Evolutionary conservation across 805 yeast genomes (phyloP), one percentile per base, ranked within the genome.

Genomic region (Kodamaea kakaduensis): DNA sequence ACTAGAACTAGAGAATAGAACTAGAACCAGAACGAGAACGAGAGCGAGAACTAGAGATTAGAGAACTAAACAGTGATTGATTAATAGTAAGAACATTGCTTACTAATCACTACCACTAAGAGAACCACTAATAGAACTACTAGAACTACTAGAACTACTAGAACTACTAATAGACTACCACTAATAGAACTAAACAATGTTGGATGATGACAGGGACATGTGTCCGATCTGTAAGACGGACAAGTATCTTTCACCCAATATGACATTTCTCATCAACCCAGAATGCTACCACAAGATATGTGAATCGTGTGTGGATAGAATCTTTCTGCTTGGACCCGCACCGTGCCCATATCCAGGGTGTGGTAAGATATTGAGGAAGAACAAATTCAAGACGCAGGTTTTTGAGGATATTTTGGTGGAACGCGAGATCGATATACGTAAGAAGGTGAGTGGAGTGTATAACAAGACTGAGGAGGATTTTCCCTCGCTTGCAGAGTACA

Each of bases 271-370:
- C 37, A 88, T 93, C 45, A 93, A 93, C 51, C 95, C 97, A 0
- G 98, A 93, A 58, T 93, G 99, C 62, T 93, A 93, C 56, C 99
- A 93, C 56, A 90, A 87, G 68, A 90, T 93, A 59, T 93, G 99
- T 64, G 97, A 84, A 48, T 79, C 95, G 1, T 93, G 98, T 63
- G 97, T 90, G 27, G 97, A 93, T 59, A 74, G 98, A 45, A 89
- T 93, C 36, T 93, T 85, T 55, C 78, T 95, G 5, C 65, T 84
- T 33, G 99, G 99, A 3, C 98, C 98, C 0, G 93, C 96, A 0
- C 93, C 89, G 14, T 93, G 99, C 56, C 98, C 98, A 1, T 90
- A 89, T 56, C 84, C 88, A 3, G 79, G 81, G 34, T 93, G 99
- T 66, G 88, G 81, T 38, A 86, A 83, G 66, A 85, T 81, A 8